Conservation (phyloP, 352 stramenopile species). For the Globisporangium iwayamae region DNA sequence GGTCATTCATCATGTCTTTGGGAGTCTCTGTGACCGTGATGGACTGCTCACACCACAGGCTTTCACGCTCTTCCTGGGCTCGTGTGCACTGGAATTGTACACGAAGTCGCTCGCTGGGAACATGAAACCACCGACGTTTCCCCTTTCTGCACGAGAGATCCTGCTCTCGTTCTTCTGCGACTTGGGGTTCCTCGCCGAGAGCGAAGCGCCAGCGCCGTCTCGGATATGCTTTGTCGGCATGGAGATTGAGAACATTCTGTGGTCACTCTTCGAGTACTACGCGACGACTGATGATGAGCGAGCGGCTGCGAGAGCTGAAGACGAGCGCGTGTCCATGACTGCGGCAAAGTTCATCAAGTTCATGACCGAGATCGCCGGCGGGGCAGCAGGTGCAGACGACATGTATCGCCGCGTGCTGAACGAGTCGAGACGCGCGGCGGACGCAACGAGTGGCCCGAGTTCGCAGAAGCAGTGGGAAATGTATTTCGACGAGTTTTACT, state of each 20-base stretch:
- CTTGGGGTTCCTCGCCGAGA: slow-evolving; percentile 45
- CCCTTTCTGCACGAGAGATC: slow-evolving; percentile 61
- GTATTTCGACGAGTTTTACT: slow-evolving; percentile 71
- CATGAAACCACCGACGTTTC: slow-evolving; percentile 16
- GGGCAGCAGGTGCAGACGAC: slow-evolving; percentile 20
- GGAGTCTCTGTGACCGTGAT: slow-evolving; percentile 29
- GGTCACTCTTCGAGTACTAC: slow-evolving; percentile 83
- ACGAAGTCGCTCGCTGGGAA: slow-evolving; percentile 20
- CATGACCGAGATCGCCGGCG: slow-evolving; percentile 61
- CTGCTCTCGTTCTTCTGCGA: slow-evolving; percentile 69
- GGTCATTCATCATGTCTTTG: slow-evolving; percentile 45
- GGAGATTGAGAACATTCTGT: slow-evolving; percentile 68
- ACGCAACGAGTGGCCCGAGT: neutral
- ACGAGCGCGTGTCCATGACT: slow-evolving; percentile 48
- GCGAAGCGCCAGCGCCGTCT: slow-evolving; percentile 28
- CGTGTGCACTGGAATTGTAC: slow-evolving; percentile 60
- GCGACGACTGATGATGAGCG: slow-evolving; percentile 19
- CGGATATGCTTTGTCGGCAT: slow-evolving; percentile 62
- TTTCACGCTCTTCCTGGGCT: slow-evolving; percentile 59
- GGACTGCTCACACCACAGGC: slow-evolving; percentile 35
- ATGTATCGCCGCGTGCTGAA: slow-evolving; percentile 49
- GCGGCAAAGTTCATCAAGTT: slow-evolving; percentile 49
- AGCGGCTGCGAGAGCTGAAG: slow-evolving; percentile 14
- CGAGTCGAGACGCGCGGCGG: slow-evolving; percentile 21
- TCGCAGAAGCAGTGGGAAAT: slow-evolving; percentile 24